These are phyloP conservation scores for Bryopsis sp. DNA, from an alignment of 139 green algal genomes.

Conservation along the genomic window DNA sequence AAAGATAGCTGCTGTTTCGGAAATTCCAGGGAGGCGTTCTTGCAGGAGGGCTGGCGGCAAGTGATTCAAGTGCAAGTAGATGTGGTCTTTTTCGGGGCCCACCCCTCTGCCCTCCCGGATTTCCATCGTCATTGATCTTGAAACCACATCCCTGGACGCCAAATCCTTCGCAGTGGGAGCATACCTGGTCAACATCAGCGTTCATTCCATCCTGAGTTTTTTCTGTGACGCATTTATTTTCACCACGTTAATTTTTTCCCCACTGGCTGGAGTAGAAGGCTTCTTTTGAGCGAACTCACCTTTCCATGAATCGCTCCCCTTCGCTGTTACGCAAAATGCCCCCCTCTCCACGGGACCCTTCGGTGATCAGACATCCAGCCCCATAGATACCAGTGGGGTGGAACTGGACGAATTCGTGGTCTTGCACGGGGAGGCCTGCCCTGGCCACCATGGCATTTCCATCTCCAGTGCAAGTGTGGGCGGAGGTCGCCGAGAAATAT, in stretches of 20 bases:
- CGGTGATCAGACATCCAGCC: slow-evolving; percentile 97
- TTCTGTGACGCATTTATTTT: too few species aligned
- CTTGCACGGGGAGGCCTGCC: slow-evolving; percentile 88
- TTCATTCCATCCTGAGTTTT: too few species aligned
- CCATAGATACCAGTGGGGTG: slow-evolving; percentile 99
- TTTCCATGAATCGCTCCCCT: slow-evolving; percentile 98
- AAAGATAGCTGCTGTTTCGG: slow-evolving; percentile 97
- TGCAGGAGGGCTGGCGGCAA: slow-evolving; percentile 92
- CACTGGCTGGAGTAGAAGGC: background rate
- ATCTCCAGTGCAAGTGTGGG: slow-evolving; percentile 97
- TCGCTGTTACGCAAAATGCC: slow-evolving; percentile 95
- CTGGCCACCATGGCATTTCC: slow-evolving; percentile 89
- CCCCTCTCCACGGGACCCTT: slow-evolving; percentile 90
- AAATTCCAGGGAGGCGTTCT: slow-evolving; percentile 93
- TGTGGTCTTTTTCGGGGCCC: slow-evolving; percentile 85
- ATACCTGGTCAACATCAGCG: slow-evolving; percentile 50
- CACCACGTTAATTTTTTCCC: too few species aligned
- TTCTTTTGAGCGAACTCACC: slow-evolving; percentile 29
- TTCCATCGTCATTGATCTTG: slow-evolving; percentile 88
- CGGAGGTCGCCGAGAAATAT: slow-evolving; percentile 93
- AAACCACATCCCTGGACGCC: slow-evolving; percentile 94
- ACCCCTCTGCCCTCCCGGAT: slow-evolving; percentile 79
- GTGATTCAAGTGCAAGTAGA: slow-evolving; percentile 98
- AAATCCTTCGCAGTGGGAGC: slow-evolving; percentile 96
- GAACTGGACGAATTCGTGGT: slow-evolving; percentile 95